Percentiles rank a stretch among this genome's conserved stretches.
phyloP scores from a whole-genome alignment of 2,329 filamentous ascomycete genomes.

The Aspergillus piperis region DNA sequence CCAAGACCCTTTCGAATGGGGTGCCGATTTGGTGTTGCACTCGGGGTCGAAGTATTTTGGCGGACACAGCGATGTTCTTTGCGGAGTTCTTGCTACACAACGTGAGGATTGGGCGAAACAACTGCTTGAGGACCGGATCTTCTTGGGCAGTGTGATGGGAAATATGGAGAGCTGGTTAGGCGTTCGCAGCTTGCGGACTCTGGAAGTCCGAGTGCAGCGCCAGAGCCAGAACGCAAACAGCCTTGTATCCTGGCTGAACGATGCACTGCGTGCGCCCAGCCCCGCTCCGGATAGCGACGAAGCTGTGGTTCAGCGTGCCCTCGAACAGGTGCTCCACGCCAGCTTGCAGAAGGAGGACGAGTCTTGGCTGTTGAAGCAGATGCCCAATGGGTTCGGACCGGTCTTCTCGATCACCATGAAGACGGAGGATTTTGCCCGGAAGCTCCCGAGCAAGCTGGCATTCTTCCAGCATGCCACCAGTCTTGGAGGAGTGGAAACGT shows the following conservation, averaged over 20 bases:
- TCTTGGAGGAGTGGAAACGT: slow-evolving; percentile 87
- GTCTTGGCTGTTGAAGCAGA: slow-evolving; percentile 78
- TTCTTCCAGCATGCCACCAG: slow-evolving; percentile 96
- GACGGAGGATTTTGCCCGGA: slow-evolving; percentile 61
- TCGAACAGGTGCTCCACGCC: slow-evolving; percentile 71
- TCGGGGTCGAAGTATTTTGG: slow-evolving; percentile 95
- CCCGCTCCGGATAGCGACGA: slow-evolving; percentile 44
- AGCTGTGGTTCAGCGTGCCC: slow-evolving; percentile 53
- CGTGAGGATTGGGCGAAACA: slow-evolving; percentile 59
- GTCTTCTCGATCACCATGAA: slow-evolving; percentile 78
- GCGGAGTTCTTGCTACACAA: slow-evolving; percentile 73
- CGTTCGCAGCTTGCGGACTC: slow-evolving; percentile 78
- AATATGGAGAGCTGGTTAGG: slow-evolving; percentile 91
- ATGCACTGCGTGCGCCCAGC: slow-evolving; percentile 45
- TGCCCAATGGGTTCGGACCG: slow-evolving; percentile 87
- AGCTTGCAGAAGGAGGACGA: slow-evolving; percentile 71
- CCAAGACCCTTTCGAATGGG: slow-evolving; percentile 78
- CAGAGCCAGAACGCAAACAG: slow-evolving; percentile 71
- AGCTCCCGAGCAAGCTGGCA: slow-evolving; percentile 72
- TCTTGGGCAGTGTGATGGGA: slow-evolving; percentile 82
- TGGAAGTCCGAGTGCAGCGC: slow-evolving; percentile 77
- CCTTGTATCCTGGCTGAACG: slow-evolving; percentile 72
- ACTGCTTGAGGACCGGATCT: slow-evolving; percentile 69
- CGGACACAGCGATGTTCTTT: slow-evolving; percentile 91
- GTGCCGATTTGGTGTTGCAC: slow-evolving; percentile 88